A percentile compares a stretch with the other conserved stretches of the same genome.
phyloP scores from a whole-genome alignment of 164 flowering plant species.

The Magnolia sinica region DNA sequence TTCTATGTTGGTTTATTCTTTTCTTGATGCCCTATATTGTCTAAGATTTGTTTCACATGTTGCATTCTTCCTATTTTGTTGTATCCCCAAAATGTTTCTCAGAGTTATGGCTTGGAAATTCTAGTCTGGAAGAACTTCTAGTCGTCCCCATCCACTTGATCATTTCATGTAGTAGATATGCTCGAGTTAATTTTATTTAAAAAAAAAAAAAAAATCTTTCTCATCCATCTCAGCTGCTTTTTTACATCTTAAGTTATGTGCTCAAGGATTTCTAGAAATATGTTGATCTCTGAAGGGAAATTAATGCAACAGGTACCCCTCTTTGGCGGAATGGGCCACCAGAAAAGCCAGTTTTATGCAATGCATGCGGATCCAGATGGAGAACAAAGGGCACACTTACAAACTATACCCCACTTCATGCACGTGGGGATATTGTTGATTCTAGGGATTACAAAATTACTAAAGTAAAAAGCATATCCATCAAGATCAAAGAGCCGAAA shows the following conservation, averaged over 20 bases:
- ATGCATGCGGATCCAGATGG: conserved; percentile 99
- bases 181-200: not conserved
- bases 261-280: not conserved
- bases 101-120: not conserved
- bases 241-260: not conserved
- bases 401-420: conserved; percentile 92
- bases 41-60: not conserved
- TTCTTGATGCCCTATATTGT: not conserved
- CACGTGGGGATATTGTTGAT: conserved; percentile 68
- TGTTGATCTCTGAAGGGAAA: conserved; percentile 3
- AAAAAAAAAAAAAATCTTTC: not conserved
- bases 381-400: conserved; percentile 93
- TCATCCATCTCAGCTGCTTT: not conserved
- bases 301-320: conserved; percentile 69
- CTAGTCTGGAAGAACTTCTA: no score
- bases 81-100: not conserved
- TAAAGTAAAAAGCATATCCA: conserved; percentile 46
- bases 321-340: conserved; percentile 99
- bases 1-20: not conserved
- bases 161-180: not conserved
- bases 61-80: not conserved
- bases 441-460: conserved; percentile 48
- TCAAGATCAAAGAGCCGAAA: conserved; percentile 60
- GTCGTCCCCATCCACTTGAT: not conserved
- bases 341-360: conserved; percentile 95